A percentile compares a stretch with the other conserved stretches of the same genome.
Evolutionary conservation across 2,329 filamentous ascomycete species (phyloP).

Genomic region (Diaporthe sp.): DNA sequence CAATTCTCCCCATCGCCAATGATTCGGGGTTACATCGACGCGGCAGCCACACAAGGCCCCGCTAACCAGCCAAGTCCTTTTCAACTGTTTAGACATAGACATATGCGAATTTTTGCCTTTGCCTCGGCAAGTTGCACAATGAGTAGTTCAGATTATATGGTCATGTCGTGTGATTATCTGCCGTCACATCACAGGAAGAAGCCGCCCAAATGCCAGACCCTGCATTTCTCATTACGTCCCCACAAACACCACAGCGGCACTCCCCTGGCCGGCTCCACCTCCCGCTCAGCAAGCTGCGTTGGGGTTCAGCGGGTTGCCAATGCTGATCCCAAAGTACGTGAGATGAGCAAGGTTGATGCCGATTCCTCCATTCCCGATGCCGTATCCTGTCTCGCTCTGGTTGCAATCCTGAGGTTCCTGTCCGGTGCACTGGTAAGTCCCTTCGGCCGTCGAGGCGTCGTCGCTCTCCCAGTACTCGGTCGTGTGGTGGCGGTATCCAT

Average conservation of each 20-base stretch:
- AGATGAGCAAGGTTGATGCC: conserved; percentile 37
- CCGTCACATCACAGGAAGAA: conserved; percentile 14
- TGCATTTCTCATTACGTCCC: background rate
- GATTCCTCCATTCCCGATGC: background rate
- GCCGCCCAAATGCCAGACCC: background rate
- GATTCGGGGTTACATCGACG: background rate
- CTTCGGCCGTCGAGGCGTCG: background rate
- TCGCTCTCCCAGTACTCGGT: conserved; percentile 61
- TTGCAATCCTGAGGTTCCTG: conserved; percentile 34
- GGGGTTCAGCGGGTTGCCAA: conserved; percentile 16
- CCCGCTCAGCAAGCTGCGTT: conserved; percentile 30
- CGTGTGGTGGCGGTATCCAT: conserved; percentile 62
- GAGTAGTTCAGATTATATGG: background rate
- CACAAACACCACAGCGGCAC: background rate
- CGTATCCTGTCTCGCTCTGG: conserved; percentile 9
- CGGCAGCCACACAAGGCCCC: background rate
- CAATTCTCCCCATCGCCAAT: background rate
- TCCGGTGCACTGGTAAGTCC: conserved; percentile 17
- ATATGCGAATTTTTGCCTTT: background rate
- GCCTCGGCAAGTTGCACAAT: conserved; percentile 19
- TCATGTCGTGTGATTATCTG: background rate
- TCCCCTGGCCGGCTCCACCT: background rate
- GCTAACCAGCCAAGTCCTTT: conserved; percentile 16
- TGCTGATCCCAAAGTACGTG: conserved; percentile 33
- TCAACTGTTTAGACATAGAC: background rate